Base-by-base conservation (phyloP, 2,329 filamentous ascomycete genomes). In the Diplodia seriata region DNA sequence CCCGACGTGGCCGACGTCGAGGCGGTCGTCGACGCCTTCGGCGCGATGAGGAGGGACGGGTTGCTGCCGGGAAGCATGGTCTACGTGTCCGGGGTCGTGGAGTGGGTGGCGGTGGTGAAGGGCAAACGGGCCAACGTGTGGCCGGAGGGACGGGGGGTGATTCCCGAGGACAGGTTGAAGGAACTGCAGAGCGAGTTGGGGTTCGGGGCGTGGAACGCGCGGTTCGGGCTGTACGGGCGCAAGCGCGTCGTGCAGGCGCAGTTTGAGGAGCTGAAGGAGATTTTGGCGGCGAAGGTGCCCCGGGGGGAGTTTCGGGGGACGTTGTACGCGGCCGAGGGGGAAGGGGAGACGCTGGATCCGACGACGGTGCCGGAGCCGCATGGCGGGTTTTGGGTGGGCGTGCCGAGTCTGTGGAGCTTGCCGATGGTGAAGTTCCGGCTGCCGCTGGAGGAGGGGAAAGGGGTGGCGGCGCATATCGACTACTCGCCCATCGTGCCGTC, bases 1-100 rank as follows among this genome's bases (percentile, higher is more conserved):
- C 80, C 81, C 0, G 79, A 77, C 49, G 82, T 85, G 47, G 82
- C 84, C 49, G 82, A 86, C 70, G 78, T 86, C 11, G 76, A 80
- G 7, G 76, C 81, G 43, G 76, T 83, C 55, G 78, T 84, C 66
- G 82, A 85, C 66, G 81, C 83, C 55, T 83, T 85, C 68, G 78
- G 83, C 1, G 82, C 81, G 5, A 76, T 84, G 47, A 18, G 61
- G n/a, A 31, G 31, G n/a, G 31, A 51, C 9, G 81, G 82, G 72
- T 72, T 83, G 3, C 66, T 85, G 31, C 31, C 4, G 1, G 80
- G 82, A 23, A 83, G 83, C 54, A 78, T 81, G 0, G 81, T 81
- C 0, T 79, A 78, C 20, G 70, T 83, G 12, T 75, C 80, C 0
- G 78, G 82, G 67, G 76, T 79, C 5, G 74, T 83, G 1, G 71